Percentiles rank a stretch among this genome's conserved stretches.
Evolutionary conservation across 352 stramenopile species (phyloP).

Genomic region (Blastocystis sp.): DNA sequence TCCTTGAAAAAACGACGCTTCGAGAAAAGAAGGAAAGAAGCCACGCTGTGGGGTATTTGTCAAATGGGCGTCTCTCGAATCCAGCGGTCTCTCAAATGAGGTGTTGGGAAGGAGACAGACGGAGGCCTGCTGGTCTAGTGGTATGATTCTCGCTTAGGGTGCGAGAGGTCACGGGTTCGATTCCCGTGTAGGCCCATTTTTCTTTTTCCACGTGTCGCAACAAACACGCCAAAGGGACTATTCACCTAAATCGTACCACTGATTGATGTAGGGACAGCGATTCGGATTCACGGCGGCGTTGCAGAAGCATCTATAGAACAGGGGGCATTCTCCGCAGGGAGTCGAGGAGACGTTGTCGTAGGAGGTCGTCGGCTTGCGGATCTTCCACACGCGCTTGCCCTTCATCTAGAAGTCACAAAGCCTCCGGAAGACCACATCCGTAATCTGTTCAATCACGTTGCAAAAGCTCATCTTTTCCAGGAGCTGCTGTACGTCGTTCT

Average conservation of each 20-base stretch:
- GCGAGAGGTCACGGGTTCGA: constrained; percentile 74
- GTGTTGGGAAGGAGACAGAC: not conserved
- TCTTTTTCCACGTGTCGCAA: not conserved
- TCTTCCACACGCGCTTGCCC: constrained; percentile 32
- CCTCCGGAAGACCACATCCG: not conserved
- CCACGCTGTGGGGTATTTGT: too few relatives aligned
- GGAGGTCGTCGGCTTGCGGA: constrained; percentile 27
- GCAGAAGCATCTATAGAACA: constrained; percentile 66
- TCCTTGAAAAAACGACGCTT: too few relatives aligned
- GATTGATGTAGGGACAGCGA: constrained; percentile 68
- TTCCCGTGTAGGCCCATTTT: constrained; percentile 74
- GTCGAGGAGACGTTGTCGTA: constrained; percentile 68
- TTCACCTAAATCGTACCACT: constrained; percentile 69
- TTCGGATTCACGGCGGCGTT: constrained; percentile 70
- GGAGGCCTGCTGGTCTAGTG: constrained; percentile 73
- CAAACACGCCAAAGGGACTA: constrained; percentile 58
- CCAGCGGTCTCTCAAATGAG: not conserved
- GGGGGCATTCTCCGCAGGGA: constrained; percentile 38
- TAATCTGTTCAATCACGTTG: constrained; percentile 66
- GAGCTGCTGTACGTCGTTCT: constrained; percentile 61
- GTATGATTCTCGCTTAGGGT: constrained; percentile 74
- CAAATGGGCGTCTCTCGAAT: too few relatives aligned
- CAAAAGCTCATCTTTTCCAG: constrained; percentile 69
- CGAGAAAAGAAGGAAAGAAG: not conserved
- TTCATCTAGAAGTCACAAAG: constrained; percentile 33